Percentiles rank a stretch among this genome's conserved stretches.
Evolutionary conservation across 306 rosid species (phyloP).

Genomic region (Bauhinia variegata): DNA sequence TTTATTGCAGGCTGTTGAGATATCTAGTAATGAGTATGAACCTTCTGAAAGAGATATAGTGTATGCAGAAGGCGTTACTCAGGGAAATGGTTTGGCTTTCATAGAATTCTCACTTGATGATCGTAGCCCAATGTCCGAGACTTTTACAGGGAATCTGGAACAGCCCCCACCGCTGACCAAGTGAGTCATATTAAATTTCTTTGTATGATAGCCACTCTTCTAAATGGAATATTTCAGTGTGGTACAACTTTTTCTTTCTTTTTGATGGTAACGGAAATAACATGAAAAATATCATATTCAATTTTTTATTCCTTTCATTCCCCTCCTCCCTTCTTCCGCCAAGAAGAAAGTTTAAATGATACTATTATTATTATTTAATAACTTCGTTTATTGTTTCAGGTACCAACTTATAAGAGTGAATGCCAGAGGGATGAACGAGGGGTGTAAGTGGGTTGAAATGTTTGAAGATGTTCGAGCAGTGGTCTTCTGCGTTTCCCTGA

Average conservation of each 20-base stretch:
- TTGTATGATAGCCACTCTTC: constrained; percentile 5
- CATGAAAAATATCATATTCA: not conserved
- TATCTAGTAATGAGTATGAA: constrained; percentile 95
- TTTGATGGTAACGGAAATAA: not conserved
- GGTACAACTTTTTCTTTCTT: not conserved
- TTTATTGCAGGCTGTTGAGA: constrained; percentile 85
- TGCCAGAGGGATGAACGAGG: constrained; percentile 90
- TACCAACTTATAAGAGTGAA: constrained; percentile 96
- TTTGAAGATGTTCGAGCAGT: constrained; percentile 93
- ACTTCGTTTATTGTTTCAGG: constrained; percentile 51
- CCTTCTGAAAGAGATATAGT: constrained; percentile 92
- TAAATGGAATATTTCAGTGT: not conserved
- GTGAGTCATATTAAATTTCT: constrained; percentile 49
- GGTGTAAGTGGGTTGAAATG: constrained; percentile 99
- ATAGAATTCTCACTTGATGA: constrained; percentile 94
- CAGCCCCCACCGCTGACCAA: constrained; percentile 73
- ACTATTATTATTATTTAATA: no score
- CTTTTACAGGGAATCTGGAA: constrained; percentile 76
- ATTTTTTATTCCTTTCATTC: no score
- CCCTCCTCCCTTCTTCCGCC: not conserved
- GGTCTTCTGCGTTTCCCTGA: constrained; percentile 74
- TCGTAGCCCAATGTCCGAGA: constrained; percentile 80
- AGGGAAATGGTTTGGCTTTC: constrained; percentile 95
- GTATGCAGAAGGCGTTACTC: constrained; percentile 98
- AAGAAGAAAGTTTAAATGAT: no score